Conservation (phyloP, 2,329 filamentous ascomycete species). For the Ambrosiella beaveri region DNA sequence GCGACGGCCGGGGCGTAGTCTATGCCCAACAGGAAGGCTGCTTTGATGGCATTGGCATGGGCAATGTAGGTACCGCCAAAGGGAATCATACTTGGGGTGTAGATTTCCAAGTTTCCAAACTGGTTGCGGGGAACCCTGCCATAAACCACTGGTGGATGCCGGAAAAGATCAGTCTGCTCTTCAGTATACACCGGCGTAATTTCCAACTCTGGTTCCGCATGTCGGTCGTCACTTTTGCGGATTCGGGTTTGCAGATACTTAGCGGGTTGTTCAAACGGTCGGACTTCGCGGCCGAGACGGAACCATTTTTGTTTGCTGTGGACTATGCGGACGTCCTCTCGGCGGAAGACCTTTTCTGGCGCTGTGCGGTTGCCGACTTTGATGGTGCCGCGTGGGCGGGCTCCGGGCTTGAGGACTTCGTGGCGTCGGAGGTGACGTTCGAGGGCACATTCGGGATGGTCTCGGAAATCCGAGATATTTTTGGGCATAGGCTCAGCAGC, state of each 20-base stretch:
- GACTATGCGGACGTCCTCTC: constrained; percentile 62
- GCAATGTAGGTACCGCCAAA: constrained; percentile 58
- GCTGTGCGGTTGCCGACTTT: constrained; percentile 43
- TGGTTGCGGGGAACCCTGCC: constrained; percentile 75
- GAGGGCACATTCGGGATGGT: constrained; percentile 68
- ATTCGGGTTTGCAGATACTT: constrained; percentile 41
- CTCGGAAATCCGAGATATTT: constrained; percentile 74
- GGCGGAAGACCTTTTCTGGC: constrained; percentile 66
- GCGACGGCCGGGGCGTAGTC: constrained; percentile 83
- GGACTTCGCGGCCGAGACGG: constrained; percentile 65
- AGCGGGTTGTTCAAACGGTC: constrained; percentile 58
- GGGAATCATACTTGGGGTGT: constrained; percentile 83
- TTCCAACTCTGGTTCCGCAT: constrained; percentile 16
- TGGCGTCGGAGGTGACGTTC: constrained; percentile 64
- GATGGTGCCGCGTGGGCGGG: constrained; percentile 59
- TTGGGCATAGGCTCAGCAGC: constrained; percentile 69
- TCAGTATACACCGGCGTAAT: constrained; percentile 37
- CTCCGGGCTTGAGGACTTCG: constrained; percentile 60
- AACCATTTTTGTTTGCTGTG: constrained; percentile 82
- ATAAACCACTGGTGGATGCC: constrained; percentile 55
- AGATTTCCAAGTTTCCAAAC: constrained; percentile 87
- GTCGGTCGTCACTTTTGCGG: constrained; percentile 14
- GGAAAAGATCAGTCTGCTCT: constrained; percentile 55
- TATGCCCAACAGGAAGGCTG: constrained; percentile 58
- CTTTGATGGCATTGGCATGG: constrained; percentile 43